Percentiles rank a stretch among this genome's conserved stretches.
These are phyloP conservation scores for Euryodendron excelsum DNA, from an alignment of 148 eudicot species.

Conservation along the genomic window DNA sequence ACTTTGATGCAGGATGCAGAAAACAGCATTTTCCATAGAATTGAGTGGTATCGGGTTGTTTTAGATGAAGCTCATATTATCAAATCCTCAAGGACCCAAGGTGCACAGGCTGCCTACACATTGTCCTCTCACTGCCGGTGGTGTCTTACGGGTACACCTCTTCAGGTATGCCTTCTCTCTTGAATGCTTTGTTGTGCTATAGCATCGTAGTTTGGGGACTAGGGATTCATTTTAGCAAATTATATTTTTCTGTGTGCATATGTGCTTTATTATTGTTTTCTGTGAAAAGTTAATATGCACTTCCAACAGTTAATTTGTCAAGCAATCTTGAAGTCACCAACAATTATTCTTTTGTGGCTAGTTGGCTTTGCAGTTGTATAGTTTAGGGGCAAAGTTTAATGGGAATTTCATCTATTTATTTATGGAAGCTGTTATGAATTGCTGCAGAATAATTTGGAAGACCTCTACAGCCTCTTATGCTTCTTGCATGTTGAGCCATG, in stretches of 20 bases:
- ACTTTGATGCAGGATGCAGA: conserved; percentile 30
- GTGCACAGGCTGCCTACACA: conserved; percentile 51
- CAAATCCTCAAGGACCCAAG: conserved; percentile 48
- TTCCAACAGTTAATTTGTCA: background rate
- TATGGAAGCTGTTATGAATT: background rate
- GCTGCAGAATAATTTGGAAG: conserved; percentile 69
- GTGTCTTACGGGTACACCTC: conserved; percentile 77
- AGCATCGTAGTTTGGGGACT: background rate
- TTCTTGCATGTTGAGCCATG: conserved; percentile 75
- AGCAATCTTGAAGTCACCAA: background rate
- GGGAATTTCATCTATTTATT: background rate
- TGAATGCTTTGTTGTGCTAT: background rate
- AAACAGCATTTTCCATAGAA: conserved; percentile 48
- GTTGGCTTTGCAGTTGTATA: background rate
- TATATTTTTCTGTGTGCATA: background rate
- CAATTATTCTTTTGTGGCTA: conserved; percentile 2
- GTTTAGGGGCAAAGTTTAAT: background rate
- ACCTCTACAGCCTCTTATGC: conserved; percentile 60
- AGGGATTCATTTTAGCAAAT: background rate
- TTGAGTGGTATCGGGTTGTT: conserved; percentile 61
- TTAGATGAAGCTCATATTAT: conserved; percentile 73
- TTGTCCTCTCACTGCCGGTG: conserved; percentile 59
- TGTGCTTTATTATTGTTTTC: background rate
- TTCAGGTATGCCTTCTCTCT: conserved; percentile 41
- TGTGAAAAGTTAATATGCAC: background rate